Percentiles rank a stretch among this genome's conserved stretches.
phyloP scores from a whole-genome alignment of 148 eudicot genomes.

The Pouteria glomerata region DNA sequence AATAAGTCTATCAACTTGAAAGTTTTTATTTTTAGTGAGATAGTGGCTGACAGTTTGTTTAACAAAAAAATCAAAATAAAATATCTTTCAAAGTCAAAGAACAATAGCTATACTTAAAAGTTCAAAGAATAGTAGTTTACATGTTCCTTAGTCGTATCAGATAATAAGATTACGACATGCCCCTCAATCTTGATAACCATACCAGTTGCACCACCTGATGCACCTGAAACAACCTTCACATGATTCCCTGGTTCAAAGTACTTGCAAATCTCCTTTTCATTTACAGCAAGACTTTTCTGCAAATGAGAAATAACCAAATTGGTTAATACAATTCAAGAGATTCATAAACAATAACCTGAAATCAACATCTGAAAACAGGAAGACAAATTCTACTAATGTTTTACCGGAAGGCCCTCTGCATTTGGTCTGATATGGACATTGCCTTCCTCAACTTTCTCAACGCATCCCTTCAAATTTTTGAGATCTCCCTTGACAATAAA shows the following conservation, averaged over 20 bases:
- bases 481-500: conserved; percentile 91
- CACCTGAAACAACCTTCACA: conserved; percentile 94
- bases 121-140: conserved; percentile 37
- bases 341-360: background rate
- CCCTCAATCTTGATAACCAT: conserved; percentile 95
- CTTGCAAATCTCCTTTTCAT: conserved; percentile 89
- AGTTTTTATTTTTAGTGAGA: too few species aligned
- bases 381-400: background rate
- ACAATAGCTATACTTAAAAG: too few species aligned
- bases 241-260: conserved; percentile 97
- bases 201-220: conserved; percentile 93
- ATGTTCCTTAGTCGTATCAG: conserved; percentile 95
- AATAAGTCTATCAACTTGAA: background rate
- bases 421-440: conserved; percentile 83
- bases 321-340: conserved; percentile 7
- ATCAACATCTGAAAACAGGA: background rate
- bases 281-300: conserved; percentile 83
- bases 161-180: conserved; percentile 74
- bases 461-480: conserved; percentile 84
- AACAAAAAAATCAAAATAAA: too few species aligned
- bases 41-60: too few species aligned
- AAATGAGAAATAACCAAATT: conserved; percentile 5
- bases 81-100: too few species aligned
- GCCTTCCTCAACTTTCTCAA: conserved; percentile 96
- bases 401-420: conserved; percentile 76